A percentile compares a stretch with the other conserved stretches of the same genome.
Evolutionary conservation across 2,329 filamentous ascomycete species (phyloP).

Genomic region (Aspergillus sp.): DNA sequence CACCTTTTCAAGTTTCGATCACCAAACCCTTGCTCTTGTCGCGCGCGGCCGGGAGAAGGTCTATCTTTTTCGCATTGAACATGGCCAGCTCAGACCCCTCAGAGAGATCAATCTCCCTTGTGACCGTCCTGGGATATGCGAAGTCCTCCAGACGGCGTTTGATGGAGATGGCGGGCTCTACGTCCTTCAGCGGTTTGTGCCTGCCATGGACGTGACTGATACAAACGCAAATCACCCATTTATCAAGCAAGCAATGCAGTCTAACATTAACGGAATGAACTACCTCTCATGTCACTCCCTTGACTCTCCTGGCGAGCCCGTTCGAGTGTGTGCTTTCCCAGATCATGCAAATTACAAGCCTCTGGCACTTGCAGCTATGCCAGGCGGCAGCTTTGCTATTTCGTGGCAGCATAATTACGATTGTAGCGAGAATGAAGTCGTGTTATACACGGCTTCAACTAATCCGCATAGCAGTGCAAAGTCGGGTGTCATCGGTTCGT

Average conservation of each 20-base stretch:
- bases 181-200: constrained; percentile 37
- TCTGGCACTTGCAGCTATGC: constrained; percentile 30
- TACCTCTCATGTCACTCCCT: constrained; percentile 34
- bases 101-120: constrained; percentile 26
- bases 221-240: constrained; percentile 33
- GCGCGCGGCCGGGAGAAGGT: constrained; percentile 33
- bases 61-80: constrained; percentile 27
- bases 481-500: constrained; percentile 25
- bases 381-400: constrained; percentile 35
- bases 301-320: constrained; percentile 10
- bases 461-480: constrained; percentile 11
- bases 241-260: constrained; percentile 34
- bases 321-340: constrained; percentile 32
- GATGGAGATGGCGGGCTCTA: constrained; percentile 26
- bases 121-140: constrained; percentile 28
- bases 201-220: constrained; percentile 24
- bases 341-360: constrained; percentile 33
- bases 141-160: constrained; percentile 37
- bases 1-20: constrained; percentile 24
- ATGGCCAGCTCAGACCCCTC: constrained; percentile 20
- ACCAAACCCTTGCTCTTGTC: constrained; percentile 30
- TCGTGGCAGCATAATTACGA: constrained; percentile 38
- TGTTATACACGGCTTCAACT: constrained; percentile 29
- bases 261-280: constrained; percentile 23
- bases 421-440: constrained; percentile 27